Evolutionary conservation across 805 yeast species (phyloP).

Genomic region (Sugiyamaella mastotermitis): DNA sequence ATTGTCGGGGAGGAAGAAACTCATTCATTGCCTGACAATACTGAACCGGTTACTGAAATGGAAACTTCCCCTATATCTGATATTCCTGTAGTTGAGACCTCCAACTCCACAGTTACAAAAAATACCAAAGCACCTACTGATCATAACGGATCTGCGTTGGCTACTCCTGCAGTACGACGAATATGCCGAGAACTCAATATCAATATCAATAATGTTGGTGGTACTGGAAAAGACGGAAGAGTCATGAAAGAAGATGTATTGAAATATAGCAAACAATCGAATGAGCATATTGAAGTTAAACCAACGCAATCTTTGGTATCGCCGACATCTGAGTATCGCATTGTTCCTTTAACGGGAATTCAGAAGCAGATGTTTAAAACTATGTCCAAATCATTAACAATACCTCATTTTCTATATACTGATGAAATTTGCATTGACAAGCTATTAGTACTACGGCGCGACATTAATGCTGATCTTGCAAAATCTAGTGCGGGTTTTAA

Average conservation of each 20-base stretch:
- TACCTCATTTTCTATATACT: slow-evolving; percentile 31
- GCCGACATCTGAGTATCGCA: too few relatives aligned
- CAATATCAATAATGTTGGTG: slow-evolving; percentile 22
- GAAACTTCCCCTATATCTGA: slow-evolving; percentile 1
- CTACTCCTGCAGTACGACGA: slow-evolving; percentile 32
- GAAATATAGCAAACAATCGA: slow-evolving; percentile 1
- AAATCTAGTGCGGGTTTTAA: slow-evolving; percentile 12
- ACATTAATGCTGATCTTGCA: slow-evolving; percentile 20
- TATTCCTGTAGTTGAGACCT: neutral
- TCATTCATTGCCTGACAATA: slow-evolving; percentile 3
- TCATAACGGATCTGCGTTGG: slow-evolving; percentile 15
- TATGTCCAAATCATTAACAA: slow-evolving; percentile 28
- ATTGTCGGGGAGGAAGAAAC: slow-evolving; percentile 16
- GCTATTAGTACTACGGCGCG: slow-evolving; percentile 21
- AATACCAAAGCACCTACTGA: neutral
- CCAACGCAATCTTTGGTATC: slow-evolving; percentile 1
- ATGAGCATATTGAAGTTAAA: neutral
- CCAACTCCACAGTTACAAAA: slow-evolving; percentile 3
- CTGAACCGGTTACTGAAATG: neutral
- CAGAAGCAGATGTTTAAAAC: slow-evolving; percentile 30
- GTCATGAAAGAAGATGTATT: slow-evolving; percentile 30
- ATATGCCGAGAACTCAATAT: slow-evolving; percentile 25
- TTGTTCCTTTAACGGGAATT: slow-evolving; percentile 24
- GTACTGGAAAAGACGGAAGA: slow-evolving; percentile 31
- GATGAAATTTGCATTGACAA: slow-evolving; percentile 28